Conservation (phyloP, 2,329 filamentous ascomycete species). For the Penicillium oxalicum region DNA sequence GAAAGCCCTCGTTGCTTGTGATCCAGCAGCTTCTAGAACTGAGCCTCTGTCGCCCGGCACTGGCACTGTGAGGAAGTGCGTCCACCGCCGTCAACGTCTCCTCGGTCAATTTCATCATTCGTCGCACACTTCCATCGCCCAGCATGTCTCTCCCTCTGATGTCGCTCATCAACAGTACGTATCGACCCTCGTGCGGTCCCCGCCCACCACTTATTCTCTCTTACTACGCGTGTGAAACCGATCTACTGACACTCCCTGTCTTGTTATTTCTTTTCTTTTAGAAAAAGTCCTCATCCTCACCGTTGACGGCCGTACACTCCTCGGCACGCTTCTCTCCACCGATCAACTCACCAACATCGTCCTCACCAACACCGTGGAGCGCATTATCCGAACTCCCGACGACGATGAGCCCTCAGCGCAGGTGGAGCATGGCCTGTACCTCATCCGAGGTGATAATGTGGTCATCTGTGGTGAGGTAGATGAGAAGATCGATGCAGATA, state of each 20-base stretch:
- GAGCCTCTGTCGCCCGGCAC: too few species aligned
- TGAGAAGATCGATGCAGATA: conserved; percentile 79
- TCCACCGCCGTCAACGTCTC: too few species aligned
- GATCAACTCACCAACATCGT: conserved; percentile 94
- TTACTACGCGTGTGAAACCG: neutral
- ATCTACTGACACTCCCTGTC: conserved; percentile 2
- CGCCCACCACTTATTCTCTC: neutral
- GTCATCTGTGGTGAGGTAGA: conserved; percentile 85
- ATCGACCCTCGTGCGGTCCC: neutral
- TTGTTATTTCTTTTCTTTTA: conserved; percentile 31
- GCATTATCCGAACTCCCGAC: conserved; percentile 80
- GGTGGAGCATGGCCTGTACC: conserved; percentile 78
- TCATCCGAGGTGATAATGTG: conserved; percentile 92
- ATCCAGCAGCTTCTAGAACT: neutral
- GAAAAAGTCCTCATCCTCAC: conserved; percentile 91
- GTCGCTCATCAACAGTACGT: conserved; percentile 50
- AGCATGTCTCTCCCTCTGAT: conserved; percentile 46
- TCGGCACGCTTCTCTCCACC: conserved; percentile 76
- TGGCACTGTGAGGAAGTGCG: too few species aligned
- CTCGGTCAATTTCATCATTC: neutral
- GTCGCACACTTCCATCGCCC: conserved; percentile 2
- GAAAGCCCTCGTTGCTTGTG: too few species aligned
- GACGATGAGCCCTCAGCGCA: conserved; percentile 75
- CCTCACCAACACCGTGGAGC: conserved; percentile 74
- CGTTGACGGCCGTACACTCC: conserved; percentile 79